phyloP scores from a whole-genome alignment of 2,329 filamentous ascomycete species.

The Lachnellula occidentalis region DNA sequence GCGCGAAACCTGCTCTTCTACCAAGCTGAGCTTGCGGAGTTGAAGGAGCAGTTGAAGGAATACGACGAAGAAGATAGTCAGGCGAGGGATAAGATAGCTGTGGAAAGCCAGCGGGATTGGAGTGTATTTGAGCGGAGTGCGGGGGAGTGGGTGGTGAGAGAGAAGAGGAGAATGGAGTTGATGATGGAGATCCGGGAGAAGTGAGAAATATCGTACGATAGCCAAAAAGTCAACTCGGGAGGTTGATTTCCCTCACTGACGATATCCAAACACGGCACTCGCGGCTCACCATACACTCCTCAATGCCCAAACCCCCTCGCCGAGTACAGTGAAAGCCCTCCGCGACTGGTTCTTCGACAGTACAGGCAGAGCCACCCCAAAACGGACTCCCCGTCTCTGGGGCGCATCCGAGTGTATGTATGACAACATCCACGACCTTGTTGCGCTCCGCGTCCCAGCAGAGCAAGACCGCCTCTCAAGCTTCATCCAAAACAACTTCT shows the following conservation, averaged over 20 bases:
- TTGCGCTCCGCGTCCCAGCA: slow-evolving; percentile 22
- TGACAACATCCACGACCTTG: slow-evolving; percentile 20
- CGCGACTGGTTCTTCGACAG: slow-evolving; percentile 18
- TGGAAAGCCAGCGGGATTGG: slow-evolving; percentile 15
- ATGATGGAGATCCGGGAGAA: slow-evolving; percentile 12
- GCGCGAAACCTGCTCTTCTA: slow-evolving; percentile 18
- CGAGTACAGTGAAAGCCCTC: slow-evolving; percentile 17
- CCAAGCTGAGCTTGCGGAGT: slow-evolving; percentile 18
- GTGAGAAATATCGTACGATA: slow-evolving; percentile 16
- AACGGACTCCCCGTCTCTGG: slow-evolving; percentile 17
- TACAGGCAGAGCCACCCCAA: not conserved
- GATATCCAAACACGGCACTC: slow-evolving; percentile 12
- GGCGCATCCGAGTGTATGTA: slow-evolving; percentile 15
- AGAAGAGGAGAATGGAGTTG: slow-evolving; percentile 10
- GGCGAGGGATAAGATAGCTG: not conserved
- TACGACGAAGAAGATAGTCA: slow-evolving; percentile 11
- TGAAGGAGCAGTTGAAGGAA: slow-evolving; percentile 9
- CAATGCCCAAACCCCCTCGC: slow-evolving; percentile 6
- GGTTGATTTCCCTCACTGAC: too few species aligned
- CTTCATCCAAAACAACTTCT: slow-evolving; percentile 27
- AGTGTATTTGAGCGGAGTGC: slow-evolving; percentile 5
- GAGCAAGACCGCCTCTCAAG: slow-evolving; percentile 26
- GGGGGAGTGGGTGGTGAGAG: not conserved
- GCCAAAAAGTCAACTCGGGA: not conserved
- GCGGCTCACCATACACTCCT: slow-evolving; percentile 14